Base-by-base conservation (phyloP, 192 early-diverging fungal genomes). In the Podila epigama region DNA sequence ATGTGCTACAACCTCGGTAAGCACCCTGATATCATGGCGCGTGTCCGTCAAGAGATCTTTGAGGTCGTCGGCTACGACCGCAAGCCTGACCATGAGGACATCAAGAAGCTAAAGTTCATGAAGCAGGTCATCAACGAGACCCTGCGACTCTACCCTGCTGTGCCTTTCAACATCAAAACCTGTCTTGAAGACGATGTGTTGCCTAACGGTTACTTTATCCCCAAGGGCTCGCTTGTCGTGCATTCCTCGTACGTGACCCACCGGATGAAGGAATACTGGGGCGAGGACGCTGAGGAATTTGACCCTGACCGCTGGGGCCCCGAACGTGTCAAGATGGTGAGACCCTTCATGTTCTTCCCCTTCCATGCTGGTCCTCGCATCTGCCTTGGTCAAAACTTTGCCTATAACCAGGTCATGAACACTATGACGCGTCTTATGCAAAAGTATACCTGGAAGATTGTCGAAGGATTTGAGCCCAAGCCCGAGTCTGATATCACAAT, bases 61-160 rank as follows among this genome's bases (percentile, higher is more conserved):
- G 57, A 61, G 15, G 73, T 77, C 37, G 73, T 77, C 3, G 70
- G 71, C 20, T 25, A 29, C 1, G 64, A 82, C 20, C 77, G 82
- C 58, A 71, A 72, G 55, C 83, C 80, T 18, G 63, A 70, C 16
- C 84, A 88, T 39, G 70, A 87, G 32, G 79, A 84, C 33, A 58
- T 86, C 39, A 88, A 87, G 60, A 58, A 79, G 25, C 69, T 88
- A 29, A 81, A 84, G 40, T 84, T 80, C 61, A 58, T 87, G 50
- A 89, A 85, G 44, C 82, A 84, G 27, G 83, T 89, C 29, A 81
- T 89, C 67, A 72, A 87, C 44, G 89, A 90, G 55, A 84, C 88
- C 28, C 63, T 85, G 57, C 75, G 87, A 44, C 56, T 88, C 15
- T 68, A 84, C 63, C 82, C 88, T 22, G 75, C 84, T 42, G 79